Evolutionary conservation across 495 filamentous ascomycete species (phyloP), one percentile per base, ranked within the genome.

Genomic region (Aspergillus mulundensis): DNA sequence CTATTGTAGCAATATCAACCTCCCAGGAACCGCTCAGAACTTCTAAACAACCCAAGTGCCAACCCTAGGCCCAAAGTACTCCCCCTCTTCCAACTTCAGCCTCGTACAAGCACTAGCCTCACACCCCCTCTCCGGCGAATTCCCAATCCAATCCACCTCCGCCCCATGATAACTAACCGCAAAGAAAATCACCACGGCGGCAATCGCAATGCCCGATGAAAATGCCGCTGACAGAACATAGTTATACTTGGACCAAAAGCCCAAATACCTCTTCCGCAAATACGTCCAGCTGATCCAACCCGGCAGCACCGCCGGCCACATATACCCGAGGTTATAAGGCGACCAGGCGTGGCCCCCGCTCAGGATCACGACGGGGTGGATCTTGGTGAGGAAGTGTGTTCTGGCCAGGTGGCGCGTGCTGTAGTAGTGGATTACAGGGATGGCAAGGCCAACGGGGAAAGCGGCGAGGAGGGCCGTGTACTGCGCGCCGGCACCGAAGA

Each of bases 381-480:
- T 44, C 8, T 44, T 23, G 2, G 19, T 23, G 19, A 44, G 20
- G 32, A 10, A 36, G 32, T 36, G 12, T 8, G 25, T 28, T 8
- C 25, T 3, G 4, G 25, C 4, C 2, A 36, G 12, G 7, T 36
- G 32, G 2, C 32, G 32, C 1, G 18, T 23, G 6, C 19, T 16
- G 42, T 23, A 44, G 66, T 32, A 74, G 61, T 52, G 55, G 32
- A 60, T 52, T 1, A 70, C 50, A 1, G 75, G 71, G 19, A 70
- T 63, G 2, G 72, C 36, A 11, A 72, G 72, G 44, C 74, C 65
- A 44, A 73, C 66, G 63, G 60, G 74, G 65, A 64, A 77, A 50
- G 69, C 65, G 24, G 63, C 60, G 28, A 68, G 40, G 20, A 76
- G 32, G 28, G 66, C 56, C 7, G 65, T 64, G 23, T 71, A 63